phyloP scores from a whole-genome alignment of 2,329 filamentous ascomycete species.

The Hypoxylon sp. region DNA sequence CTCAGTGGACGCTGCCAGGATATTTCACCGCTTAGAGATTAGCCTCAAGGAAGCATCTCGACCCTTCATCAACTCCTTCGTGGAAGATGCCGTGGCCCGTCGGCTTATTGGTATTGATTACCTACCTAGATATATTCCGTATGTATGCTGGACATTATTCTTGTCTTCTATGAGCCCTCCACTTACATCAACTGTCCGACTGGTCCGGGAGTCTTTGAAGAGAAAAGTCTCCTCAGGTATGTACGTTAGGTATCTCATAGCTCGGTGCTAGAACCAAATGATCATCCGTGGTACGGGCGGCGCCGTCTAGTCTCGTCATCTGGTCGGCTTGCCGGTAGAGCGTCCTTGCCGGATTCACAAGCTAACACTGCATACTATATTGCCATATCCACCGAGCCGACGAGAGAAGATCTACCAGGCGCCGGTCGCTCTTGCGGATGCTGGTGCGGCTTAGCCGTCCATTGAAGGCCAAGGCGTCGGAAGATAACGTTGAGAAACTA shows the following conservation, averaged over 20 bases:
- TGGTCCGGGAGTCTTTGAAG: not conserved
- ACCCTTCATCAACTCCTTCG: conserved; percentile 10
- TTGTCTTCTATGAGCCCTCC: not conserved
- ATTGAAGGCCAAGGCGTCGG: conserved; percentile 14
- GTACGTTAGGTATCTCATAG: too few species aligned
- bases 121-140: too few species aligned
- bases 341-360: conserved; percentile 15
- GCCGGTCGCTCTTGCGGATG: conserved; percentile 19
- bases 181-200: conserved; percentile 1
- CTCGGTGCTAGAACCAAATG: conserved; percentile 13
- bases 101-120: conserved; percentile 1
- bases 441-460: not conserved
- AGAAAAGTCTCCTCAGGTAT: too few species aligned
- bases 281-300: conserved; percentile 23
- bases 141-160: conserved; percentile 1
- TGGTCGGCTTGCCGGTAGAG: conserved; percentile 19
- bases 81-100: conserved; percentile 12
- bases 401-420: conserved; percentile 6
- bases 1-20: conserved; percentile 7
- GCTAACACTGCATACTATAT: conserved; percentile 25
- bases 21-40: conserved; percentile 12
- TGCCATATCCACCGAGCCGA: conserved; percentile 14
- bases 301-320: conserved; percentile 2
- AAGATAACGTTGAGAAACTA: conserved; percentile 5
- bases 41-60: conserved; percentile 11